Percentiles rank a stretch among this genome's conserved stretches.
Evolutionary conservation across 495 filamentous ascomycete genomes (phyloP).

Genomic region (Aspergillus baeticus): DNA sequence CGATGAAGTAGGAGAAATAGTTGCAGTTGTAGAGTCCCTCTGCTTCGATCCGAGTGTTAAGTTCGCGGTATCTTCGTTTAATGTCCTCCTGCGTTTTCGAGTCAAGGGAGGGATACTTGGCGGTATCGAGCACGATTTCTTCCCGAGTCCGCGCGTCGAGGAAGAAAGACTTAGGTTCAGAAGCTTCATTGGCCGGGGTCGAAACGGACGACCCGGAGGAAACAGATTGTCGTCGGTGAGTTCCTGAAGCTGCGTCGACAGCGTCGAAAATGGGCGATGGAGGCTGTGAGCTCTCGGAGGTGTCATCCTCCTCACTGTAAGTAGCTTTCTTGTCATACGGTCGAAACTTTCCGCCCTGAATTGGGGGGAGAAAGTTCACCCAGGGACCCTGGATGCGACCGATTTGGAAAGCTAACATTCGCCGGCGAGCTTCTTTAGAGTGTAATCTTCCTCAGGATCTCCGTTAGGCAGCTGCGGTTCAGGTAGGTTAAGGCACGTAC

Average conservation of each 20-base stretch:
- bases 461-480: slow-evolving; percentile 9
- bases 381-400: slow-evolving; percentile 79
- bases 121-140: slow-evolving; percentile 72
- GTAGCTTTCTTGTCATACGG: slow-evolving; percentile 41
- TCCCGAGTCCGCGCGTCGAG: slow-evolving; percentile 73
- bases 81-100: slow-evolving; percentile 72
- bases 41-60: slow-evolving; percentile 66
- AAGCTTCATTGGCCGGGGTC: slow-evolving; percentile 24
- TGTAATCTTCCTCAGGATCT: slow-evolving; percentile 62
- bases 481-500: slow-evolving; percentile 51
- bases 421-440: slow-evolving; percentile 69
- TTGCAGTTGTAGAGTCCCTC: slow-evolving; percentile 84
- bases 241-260: slow-evolving; percentile 35
- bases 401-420: slow-evolving; percentile 82
- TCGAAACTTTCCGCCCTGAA: slow-evolving; percentile 88
- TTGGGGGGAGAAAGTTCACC: slow-evolving; percentile 87
- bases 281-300: slow-evolving; percentile 44
- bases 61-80: slow-evolving; percentile 71
- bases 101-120: slow-evolving; percentile 82
- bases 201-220: slow-evolving; percentile 38
- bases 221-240: slow-evolving; percentile 28
- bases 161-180: slow-evolving; percentile 53
- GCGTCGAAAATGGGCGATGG: slow-evolving; percentile 69
- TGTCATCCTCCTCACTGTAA: slow-evolving; percentile 24
- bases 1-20: slow-evolving; percentile 77